Conservation (phyloP, 2,329 filamentous ascomycete species). For the Didymella pomorum region DNA sequence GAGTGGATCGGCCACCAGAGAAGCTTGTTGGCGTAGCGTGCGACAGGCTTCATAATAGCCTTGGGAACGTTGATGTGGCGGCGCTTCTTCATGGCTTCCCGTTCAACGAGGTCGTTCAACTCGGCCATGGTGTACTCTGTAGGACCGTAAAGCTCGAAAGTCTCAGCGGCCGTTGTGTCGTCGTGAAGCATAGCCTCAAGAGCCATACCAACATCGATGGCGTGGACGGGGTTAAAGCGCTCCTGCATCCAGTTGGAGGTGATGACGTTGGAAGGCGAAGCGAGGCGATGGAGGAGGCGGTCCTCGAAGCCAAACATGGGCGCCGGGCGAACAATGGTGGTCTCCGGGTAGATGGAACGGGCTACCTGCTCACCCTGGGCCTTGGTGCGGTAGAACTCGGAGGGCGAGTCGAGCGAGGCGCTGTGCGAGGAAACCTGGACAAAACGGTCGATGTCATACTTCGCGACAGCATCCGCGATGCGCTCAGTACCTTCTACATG, state of each 20-base stretch:
- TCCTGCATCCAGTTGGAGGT: constrained; percentile 95
- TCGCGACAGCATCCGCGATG: constrained; percentile 92
- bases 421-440: constrained; percentile 98
- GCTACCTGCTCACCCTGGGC: constrained; percentile 84
- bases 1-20: constrained; percentile 91
- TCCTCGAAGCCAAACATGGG: constrained; percentile 97
- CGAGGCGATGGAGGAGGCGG: constrained; percentile 85
- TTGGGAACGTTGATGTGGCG: constrained; percentile 93
- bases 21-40: constrained; percentile 76
- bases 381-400: constrained; percentile 93
- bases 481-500: constrained; percentile 92
- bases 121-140: constrained; percentile 90
- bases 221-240: constrained; percentile 89
- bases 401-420: constrained; percentile 78
- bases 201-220: constrained; percentile 87
- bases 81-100: constrained; percentile 88
- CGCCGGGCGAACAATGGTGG: constrained; percentile 92
- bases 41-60: constrained; percentile 75
- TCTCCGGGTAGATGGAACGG: constrained; percentile 91
- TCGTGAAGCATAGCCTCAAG: constrained; percentile 91
- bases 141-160: constrained; percentile 92
- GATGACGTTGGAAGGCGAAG: constrained; percentile 79
- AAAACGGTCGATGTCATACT: constrained; percentile 97
- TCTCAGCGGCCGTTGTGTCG: constrained; percentile 88
- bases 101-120: constrained; percentile 86